Evolutionary conservation across 495 filamentous ascomycete species (phyloP), one percentile per base, ranked within the genome.

Genomic region (Lophiostoma macrostomum): DNA sequence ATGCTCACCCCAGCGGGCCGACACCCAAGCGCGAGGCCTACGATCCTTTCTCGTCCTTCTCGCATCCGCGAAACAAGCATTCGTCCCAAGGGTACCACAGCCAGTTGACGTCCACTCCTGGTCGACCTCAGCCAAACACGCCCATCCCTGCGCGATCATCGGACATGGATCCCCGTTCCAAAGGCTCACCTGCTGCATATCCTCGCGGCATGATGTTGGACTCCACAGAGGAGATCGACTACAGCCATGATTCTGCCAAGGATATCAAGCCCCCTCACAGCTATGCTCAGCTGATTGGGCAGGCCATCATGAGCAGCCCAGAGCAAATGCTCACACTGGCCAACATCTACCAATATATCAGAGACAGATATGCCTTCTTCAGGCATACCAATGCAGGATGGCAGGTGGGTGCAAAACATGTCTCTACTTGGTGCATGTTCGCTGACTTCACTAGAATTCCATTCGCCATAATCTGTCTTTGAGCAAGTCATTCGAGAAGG

Each of bases 281-380:
- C 68, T 98, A 98, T 69, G 90, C 93, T n/a, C 84, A 93, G 63
- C 79, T 98, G 74, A 98, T 98, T 65, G 91, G 88, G 10, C 91
- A 95, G 69, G 94, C 93, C 1, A 95, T 98, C 47, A 80, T 96
- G 48, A 83, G 81, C 23, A 88, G 82, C 20, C 74, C 80, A 4
- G 90, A 95, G 44, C 82, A 95, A 71, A 88, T 91, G 70, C 75
- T 94, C 28, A 95, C 90, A 11, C 72, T 98, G 43, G 82, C 81
- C 61, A 88, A 83, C 49, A 98, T 98, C 53, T 98, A 98, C 69
- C 80, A 82, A 38, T 96, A 83, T 74, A 97, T 98, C 63, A 89
- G 79, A 68, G 80, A 82, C 0, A 80, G 85, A 53, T 98, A 96
- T 65, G 83, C 93, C 0, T 97, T 90, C 67, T 98, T 96, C 67